phyloP scores from a whole-genome alignment of 2,329 filamentous ascomycete genomes.

The Chrysoporthe cubensis region DNA sequence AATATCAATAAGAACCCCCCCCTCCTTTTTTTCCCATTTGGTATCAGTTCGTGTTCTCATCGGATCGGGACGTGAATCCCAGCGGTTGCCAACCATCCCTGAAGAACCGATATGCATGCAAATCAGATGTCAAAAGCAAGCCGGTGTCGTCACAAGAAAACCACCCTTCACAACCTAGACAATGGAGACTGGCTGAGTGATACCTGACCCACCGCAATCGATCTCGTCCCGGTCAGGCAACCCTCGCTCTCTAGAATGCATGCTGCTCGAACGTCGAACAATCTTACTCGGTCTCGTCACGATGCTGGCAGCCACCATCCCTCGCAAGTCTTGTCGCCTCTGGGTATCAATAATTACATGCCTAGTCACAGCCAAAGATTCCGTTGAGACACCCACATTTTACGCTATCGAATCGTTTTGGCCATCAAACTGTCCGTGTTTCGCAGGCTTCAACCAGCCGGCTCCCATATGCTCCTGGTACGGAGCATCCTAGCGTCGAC shows the following conservation, averaged over 20 bases:
- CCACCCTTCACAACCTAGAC: not conserved
- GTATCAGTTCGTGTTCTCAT: not conserved
- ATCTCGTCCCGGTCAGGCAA: not conserved
- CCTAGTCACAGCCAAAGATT: not conserved
- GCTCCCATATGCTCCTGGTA: not conserved
- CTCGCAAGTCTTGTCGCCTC: not conserved
- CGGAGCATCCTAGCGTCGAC: not conserved
- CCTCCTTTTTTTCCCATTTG: not conserved
- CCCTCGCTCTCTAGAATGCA: not conserved
- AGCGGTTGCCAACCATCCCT: not conserved
- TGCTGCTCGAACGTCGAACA: not conserved
- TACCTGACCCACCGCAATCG: not conserved
- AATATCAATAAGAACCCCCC: not conserved
- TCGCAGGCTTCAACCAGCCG: not conserved
- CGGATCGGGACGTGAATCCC: not conserved
- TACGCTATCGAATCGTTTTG: not conserved
- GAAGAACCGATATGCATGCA: not conserved
- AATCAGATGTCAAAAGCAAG: not conserved
- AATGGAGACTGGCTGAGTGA: not conserved
- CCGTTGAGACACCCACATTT: not conserved
- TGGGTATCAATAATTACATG: constrained; percentile 14
- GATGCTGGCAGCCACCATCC: not conserved
- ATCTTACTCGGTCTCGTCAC: not conserved
- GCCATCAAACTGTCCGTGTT: not conserved
- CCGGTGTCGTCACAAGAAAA: not conserved